Base-by-base conservation (phyloP, 2,329 filamentous ascomycete genomes). In the Fusarium sp. region DNA sequence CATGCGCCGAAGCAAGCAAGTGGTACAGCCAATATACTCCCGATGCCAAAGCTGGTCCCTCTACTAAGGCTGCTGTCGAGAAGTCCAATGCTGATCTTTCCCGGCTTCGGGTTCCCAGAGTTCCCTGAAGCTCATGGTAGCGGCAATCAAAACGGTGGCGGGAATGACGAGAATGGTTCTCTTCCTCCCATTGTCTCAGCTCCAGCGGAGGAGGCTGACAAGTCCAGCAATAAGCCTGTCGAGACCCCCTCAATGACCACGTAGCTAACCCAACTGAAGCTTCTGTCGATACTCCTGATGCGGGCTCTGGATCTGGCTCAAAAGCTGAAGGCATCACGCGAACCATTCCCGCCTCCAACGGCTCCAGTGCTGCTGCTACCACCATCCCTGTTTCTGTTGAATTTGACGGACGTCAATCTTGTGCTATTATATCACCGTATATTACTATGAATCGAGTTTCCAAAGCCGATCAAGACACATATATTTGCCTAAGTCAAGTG, bases 1-100 rank as follows among this genome's bases (percentile, higher is more conserved):
- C 64, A 18, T 77, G 73, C 41, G 70, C 66, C 10, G 32, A 50
- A 36, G 55, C 66, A 24, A 77, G 67, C 36, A 70, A 76, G 28
- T 76, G 69, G 73, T 76, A 77, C 44, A 76, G 75, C 39, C 71
- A 76, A 57, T 77, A 68, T 20, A 36, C 75, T 15, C 73, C 73
- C 22, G 20, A 36, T 26, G 50, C 62, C 12, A 55, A 61, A 48
- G 58, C 45, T 24, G 54, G 54, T 32, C 47, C 56, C 42, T 58
- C 41, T 18, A 32, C 41, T 17, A 56, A 44, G 10, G 54, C 41
- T 22, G 30, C 66, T 39, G 61, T 50, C 15, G 36, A 74, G 50
- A 51, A 66, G 44, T 41, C 42, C 10, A 41, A 58, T n/a, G 41
- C 45, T 42, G 54, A 30, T 34, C n/a, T 58, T 58, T 36, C 44